A percentile compares a stretch with the other conserved stretches of the same genome.
These are phyloP conservation scores for Thymus quinquecostatus DNA, from an alignment of 257 asterid genomes.

Conservation along the genomic window DNA sequence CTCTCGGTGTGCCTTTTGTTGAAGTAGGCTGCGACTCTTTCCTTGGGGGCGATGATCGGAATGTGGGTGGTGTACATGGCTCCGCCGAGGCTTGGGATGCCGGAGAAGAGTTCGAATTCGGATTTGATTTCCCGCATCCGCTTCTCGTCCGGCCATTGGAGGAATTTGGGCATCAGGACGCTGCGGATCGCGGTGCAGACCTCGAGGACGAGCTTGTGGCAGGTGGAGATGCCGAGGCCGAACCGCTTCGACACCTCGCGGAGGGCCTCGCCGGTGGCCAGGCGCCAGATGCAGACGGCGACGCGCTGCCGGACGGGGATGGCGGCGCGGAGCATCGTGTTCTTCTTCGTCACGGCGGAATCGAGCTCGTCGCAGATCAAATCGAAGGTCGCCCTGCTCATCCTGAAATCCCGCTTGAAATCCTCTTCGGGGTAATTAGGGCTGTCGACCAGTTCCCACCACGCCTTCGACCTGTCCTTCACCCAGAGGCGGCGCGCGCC, in stretches of 20 bases:
- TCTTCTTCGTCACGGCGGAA: slow-evolving; percentile 39
- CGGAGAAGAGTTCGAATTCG: slow-evolving; percentile 39
- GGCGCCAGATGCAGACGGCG: slow-evolving; percentile 51
- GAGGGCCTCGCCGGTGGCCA: slow-evolving; percentile 60
- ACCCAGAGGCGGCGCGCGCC: slow-evolving; percentile 49
- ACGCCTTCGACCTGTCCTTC: slow-evolving; percentile 45
- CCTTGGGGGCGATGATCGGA: slow-evolving; percentile 54
- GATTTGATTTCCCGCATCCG: slow-evolving; percentile 25
- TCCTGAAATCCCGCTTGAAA: slow-evolving; percentile 43
- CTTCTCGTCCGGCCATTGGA: slow-evolving; percentile 47
- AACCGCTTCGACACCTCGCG: slow-evolving; percentile 56
- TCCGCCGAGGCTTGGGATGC: slow-evolving; percentile 44
- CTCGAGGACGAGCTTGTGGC: slow-evolving; percentile 55
- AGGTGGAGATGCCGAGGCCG: slow-evolving; percentile 56
- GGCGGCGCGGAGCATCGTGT: slow-evolving; percentile 47
- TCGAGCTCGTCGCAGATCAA: slow-evolving; percentile 47
- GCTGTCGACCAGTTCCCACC: slow-evolving; percentile 53
- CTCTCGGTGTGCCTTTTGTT: slow-evolving; percentile 54
- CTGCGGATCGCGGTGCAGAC: slow-evolving; percentile 46
- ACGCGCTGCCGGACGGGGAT: slow-evolving; percentile 56
- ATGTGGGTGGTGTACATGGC: slow-evolving; percentile 54
- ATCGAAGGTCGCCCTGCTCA: slow-evolving; percentile 50
- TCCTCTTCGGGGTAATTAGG: slow-evolving; percentile 42
- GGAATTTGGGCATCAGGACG: slow-evolving; percentile 46
- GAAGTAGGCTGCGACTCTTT: slow-evolving; percentile 39